Evolutionary conservation across 129 eudicot genomes (phyloP).

Genomic region (Erigeron canadensis): DNA sequence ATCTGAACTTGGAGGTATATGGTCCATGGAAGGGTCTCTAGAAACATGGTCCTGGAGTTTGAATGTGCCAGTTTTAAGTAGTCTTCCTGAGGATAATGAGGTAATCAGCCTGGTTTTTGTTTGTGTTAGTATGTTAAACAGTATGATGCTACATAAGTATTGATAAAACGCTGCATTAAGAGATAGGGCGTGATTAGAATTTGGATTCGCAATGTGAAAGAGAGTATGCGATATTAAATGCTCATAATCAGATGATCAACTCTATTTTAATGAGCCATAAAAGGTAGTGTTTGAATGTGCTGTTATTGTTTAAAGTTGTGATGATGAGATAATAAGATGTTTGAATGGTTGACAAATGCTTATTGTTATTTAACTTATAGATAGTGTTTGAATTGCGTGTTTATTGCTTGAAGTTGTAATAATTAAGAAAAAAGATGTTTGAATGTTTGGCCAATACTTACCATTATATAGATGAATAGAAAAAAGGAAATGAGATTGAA

Average conservation of each 20-base stretch:
- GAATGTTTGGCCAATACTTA: background rate
- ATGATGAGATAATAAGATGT: background rate
- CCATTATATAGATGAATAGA: background rate
- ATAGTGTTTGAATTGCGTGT: background rate
- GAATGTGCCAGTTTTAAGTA: conserved; percentile 87
- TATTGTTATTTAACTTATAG: background rate
- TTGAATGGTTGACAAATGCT: conserved; percentile 1
- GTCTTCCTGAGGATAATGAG: conserved; percentile 89
- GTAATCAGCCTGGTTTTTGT: conserved; percentile 31
- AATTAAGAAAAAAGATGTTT: background rate
- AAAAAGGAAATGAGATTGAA: conserved; percentile 6
- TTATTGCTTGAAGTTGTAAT: background rate
- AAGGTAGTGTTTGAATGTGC: background rate
- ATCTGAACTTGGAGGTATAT: conserved; percentile 88
- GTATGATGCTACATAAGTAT: background rate
- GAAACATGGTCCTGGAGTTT: conserved; percentile 99
- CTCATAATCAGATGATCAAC: background rate
- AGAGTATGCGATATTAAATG: background rate
- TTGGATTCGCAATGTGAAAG: background rate
- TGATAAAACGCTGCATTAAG: background rate
- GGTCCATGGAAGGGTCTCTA: conserved; percentile 90
- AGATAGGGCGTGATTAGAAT: background rate
- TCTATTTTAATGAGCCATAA: conserved; percentile 1
- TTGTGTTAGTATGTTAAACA: too few species aligned
- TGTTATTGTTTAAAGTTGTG: background rate